These are phyloP conservation scores for Quercus parvula DNA, from an alignment of 306 rosid species.

Conservation along the genomic window DNA sequence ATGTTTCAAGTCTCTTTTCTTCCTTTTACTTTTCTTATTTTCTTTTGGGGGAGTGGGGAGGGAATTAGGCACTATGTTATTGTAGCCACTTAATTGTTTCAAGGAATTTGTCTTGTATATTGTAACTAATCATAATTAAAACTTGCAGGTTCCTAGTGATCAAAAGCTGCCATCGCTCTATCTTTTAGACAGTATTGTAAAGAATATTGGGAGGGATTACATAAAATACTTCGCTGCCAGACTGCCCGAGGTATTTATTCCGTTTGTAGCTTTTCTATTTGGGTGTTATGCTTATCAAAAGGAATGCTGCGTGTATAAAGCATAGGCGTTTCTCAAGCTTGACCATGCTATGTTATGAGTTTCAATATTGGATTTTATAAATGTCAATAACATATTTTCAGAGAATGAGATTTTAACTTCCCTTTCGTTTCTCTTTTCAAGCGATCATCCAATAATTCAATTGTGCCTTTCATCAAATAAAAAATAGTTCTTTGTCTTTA, in stretches of 20 bases:
- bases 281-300: neutral
- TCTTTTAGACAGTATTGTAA: constrained; percentile 93
- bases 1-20: neutral
- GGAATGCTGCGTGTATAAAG: neutral
- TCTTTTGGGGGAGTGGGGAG: neutral
- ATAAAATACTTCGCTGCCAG: constrained; percentile 76
- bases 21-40: neutral
- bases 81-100: constrained; percentile 13
- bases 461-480: constrained; percentile 17
- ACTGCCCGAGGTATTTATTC: constrained; percentile 76
- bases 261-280: constrained; percentile 10
- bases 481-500: constrained; percentile 7
- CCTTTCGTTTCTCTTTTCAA: constrained; percentile 7
- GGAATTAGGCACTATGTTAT: neutral
- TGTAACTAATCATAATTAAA: constrained; percentile 21
- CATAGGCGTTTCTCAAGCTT: neutral
- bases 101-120: neutral
- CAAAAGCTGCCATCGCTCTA: constrained; percentile 94
- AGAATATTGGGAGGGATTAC: constrained; percentile 94
- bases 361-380: constrained; percentile 5
- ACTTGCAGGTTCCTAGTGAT: constrained; percentile 85
- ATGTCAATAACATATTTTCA: neutral
- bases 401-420: neutral
- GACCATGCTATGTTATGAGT: constrained; percentile 3
- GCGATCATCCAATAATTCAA: constrained; percentile 14